Conservation (phyloP, 331 rosid genomes). For the Malus hybrid region DNA sequence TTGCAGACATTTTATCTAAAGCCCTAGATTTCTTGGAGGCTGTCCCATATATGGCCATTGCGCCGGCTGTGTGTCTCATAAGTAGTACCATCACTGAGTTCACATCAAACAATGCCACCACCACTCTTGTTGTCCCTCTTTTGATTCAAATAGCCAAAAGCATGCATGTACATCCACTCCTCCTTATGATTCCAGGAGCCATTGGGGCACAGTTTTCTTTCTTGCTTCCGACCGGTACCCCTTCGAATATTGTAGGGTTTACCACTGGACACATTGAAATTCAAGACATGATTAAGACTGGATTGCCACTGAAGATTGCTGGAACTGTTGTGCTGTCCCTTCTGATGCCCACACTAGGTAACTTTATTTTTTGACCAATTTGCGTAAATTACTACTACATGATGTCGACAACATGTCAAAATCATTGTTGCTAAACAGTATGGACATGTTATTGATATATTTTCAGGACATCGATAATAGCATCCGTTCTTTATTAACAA, state of each 20-base stretch:
- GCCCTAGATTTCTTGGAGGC: conserved; percentile 49
- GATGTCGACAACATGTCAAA: no score
- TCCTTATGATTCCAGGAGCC: conserved; percentile 81
- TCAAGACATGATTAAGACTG: conserved; percentile 68
- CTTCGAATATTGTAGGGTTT: conserved; percentile 78
- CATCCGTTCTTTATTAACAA: no score
- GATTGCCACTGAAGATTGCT: conserved; percentile 70
- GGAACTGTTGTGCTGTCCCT: conserved; percentile 48
- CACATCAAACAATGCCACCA: conserved; percentile 81
- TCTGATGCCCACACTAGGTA: conserved; percentile 84
- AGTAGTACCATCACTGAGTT: conserved; percentile 77
- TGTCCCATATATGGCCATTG: conserved; percentile 62
- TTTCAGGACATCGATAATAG: no score
- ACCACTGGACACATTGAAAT: conserved; percentile 67
- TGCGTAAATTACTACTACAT: neutral
- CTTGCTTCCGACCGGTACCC: conserved; percentile 79
- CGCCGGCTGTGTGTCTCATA: conserved; percentile 52
- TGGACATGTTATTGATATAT: no score
- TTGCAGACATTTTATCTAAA: conserved; percentile 53
- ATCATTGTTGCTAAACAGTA: no score
- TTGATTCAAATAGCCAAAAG: conserved; percentile 52
- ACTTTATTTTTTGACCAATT: neutral
- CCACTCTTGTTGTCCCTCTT: conserved; percentile 70
- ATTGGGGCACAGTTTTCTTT: conserved; percentile 70
- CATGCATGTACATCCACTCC: conserved; percentile 71